Evolutionary conservation across 768 basidiomycete genomes (phyloP), one percentile per base, ranked within the genome.

Genomic region (Pseudohyphozyma bogoriensis): DNA sequence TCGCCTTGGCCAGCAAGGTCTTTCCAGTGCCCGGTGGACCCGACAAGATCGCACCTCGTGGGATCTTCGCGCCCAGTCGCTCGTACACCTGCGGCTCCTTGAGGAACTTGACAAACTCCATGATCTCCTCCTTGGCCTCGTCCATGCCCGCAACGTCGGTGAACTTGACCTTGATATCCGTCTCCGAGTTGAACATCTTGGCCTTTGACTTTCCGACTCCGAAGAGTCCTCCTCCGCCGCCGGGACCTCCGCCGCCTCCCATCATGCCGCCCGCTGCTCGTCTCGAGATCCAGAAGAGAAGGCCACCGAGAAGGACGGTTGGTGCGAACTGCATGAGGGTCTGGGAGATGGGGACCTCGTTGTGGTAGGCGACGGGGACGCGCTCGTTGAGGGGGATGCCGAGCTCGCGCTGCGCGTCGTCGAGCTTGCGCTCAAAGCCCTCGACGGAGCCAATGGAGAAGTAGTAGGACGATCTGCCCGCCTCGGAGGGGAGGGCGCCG

Each of bases 71-170:
- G 60, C 95, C 95, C 42, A 99, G 82, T 67, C 84, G 89, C 76
- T 96, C 89, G 77, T 95, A 99, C 73, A 85, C 86, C 33, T 83
- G 77, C 16, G 95, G 95, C 59, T 97, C 87, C 77, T 96, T 96
- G 71, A 99, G 78, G 78, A 99, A 97, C 69, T 95, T 92, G 73
- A 99, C 95, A 68, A 97, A 99, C 73, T 99, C 95, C 89, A 97
- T 93, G 69, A 99, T 93, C 77, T 99, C 95, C 78, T 92, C 88
- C 79, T 99, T 99, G 46, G 92, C 95, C 76, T 99, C 95, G 76
- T 99, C 95, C 93, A 97, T 97, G 39, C 95, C 95, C 18, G 95
- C 95, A 22, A 99, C 89, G 72, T 99, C 91, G 76, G 84, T 84
- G 78, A 99, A 99, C 73, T 87, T 87, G 70, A 86, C 83, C 72